phyloP scores from a whole-genome alignment of 129 eudicot genomes.

The Artemisia argyi region DNA sequence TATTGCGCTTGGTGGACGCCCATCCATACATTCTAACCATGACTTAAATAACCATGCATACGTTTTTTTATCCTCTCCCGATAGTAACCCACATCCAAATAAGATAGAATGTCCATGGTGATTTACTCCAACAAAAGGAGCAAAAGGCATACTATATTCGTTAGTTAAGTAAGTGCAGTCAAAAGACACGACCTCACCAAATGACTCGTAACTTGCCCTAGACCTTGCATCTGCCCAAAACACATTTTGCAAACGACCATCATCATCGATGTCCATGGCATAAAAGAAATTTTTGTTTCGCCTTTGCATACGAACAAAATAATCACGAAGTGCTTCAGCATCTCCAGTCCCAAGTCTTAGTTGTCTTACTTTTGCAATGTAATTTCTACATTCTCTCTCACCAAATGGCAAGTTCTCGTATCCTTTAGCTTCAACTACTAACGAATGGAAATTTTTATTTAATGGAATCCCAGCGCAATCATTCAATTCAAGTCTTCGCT shows the following conservation, averaged over 20 bases:
- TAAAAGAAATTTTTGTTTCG: no score
- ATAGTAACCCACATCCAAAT: not conserved
- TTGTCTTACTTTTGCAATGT: no score
- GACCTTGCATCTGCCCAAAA: not conserved
- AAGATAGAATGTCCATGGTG: not conserved
- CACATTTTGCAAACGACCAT: not conserved
- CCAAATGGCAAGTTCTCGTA: not conserved
- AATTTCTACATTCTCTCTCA: not conserved
- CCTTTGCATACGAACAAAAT: not conserved
- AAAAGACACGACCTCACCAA: not conserved
- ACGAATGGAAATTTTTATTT: not conserved
- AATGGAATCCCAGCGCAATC: no score
- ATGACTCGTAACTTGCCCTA: not conserved
- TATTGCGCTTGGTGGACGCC: not conserved
- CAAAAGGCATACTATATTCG: no score
- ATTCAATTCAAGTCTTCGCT: no score
- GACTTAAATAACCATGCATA: not conserved
- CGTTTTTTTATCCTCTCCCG: not conserved
- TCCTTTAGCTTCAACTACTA: not conserved
- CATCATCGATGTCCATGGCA: not conserved
- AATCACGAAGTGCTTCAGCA: no score
- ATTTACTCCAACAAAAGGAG: not conserved
- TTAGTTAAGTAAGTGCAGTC: not conserved
- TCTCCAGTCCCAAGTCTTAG: no score
- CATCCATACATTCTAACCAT: not conserved